phyloP scores from a whole-genome alignment of 179 eudicot genomes.

The Dionaea muscipula region DNA sequence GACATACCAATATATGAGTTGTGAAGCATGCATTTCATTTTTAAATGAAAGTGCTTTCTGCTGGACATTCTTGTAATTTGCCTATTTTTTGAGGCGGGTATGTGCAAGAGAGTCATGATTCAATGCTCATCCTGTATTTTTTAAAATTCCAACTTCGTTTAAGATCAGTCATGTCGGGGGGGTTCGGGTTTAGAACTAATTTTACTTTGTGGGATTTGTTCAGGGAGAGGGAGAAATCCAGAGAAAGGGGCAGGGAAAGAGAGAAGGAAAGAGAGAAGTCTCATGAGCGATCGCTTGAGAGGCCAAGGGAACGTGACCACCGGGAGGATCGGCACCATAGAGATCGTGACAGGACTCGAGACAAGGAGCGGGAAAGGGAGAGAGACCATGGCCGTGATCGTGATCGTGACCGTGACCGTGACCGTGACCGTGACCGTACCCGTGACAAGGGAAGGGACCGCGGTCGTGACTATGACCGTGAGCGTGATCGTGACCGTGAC shows the following conservation, averaged over 20 bases:
- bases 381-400: conserved; percentile 27
- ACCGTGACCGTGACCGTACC: no score
- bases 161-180: no score
- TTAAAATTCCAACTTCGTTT: no score
- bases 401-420: conserved; percentile 27
- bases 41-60: no score
- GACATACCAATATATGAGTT: no score
- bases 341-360: conserved; percentile 74
- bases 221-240: conserved; percentile 82
- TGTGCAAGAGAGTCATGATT: no score
- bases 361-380: conserved; percentile 43
- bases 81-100: no score
- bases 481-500: conserved; percentile 35
- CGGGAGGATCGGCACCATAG: conserved; percentile 74
- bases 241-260: conserved; percentile 65
- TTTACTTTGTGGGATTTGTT: conserved; percentile 1
- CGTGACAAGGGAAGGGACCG: conserved; percentile 37
- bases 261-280: conserved; percentile 56
- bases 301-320: conserved; percentile 73
- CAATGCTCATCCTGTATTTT: no score
- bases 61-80: no score
- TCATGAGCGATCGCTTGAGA: conserved; percentile 76
- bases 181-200: not conserved
- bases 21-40: no score
- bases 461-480: conserved; percentile 44